Conservation (phyloP, 2,329 filamentous ascomycete genomes). For the Magnaporthiopsis poae region DNA sequence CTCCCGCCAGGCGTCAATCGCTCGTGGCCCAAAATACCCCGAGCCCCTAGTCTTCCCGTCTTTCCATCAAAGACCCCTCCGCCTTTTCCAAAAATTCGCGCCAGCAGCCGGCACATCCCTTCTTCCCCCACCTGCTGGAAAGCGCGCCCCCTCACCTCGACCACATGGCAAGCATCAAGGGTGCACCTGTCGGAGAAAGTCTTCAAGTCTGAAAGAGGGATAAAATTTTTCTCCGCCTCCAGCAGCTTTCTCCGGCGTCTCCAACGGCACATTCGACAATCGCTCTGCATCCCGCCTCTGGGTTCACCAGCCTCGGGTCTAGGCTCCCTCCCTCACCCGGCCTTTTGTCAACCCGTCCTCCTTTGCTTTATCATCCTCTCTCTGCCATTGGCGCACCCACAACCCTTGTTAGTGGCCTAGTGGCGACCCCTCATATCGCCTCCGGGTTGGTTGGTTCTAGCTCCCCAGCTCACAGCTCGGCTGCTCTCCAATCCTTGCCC, state of each 20-base stretch:
- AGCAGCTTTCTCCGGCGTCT: no score
- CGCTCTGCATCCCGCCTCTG: background rate
- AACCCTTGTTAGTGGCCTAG: conserved; percentile 4
- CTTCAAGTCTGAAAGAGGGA: conserved; percentile 4
- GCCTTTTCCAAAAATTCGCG: conserved; percentile 1
- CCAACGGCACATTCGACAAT: background rate
- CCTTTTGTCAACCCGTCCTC: background rate
- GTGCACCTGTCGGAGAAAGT: conserved; percentile 11
- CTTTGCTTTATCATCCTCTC: background rate
- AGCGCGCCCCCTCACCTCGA: conserved; percentile 15
- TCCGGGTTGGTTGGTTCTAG: background rate
- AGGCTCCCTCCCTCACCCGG: background rate
- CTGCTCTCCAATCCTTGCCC: conserved; percentile 12
- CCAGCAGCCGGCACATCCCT: conserved; percentile 6
- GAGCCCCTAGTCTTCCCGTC: background rate
- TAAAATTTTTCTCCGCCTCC: conserved; percentile 7
- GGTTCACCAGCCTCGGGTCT: conserved; percentile 1
- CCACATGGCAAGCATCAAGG: conserved; percentile 24
- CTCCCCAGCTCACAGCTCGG: conserved; percentile 9
- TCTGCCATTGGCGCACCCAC: conserved; percentile 2
- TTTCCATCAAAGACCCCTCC: conserved; percentile 3
- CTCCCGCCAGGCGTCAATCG: no score
- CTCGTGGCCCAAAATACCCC: background rate
- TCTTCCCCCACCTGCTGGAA: conserved; percentile 12
- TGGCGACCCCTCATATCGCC: conserved; percentile 8